Evolutionary conservation across 257 asterid genomes (phyloP).

Genomic region (Leonotis leonurus): DNA sequence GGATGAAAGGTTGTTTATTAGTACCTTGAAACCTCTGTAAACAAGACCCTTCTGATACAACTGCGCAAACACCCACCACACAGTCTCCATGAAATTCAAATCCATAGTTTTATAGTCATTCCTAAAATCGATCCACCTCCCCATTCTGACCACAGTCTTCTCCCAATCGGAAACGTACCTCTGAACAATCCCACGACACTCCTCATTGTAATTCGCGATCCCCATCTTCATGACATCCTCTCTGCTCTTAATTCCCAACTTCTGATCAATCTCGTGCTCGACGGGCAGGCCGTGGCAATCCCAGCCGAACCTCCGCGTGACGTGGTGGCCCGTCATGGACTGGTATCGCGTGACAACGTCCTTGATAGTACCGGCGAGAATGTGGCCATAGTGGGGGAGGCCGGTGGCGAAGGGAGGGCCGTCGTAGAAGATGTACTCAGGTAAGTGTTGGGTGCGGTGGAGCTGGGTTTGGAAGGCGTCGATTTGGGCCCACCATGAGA

Average conservation of each 20-base stretch:
- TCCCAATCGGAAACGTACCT: slow-evolving; percentile 96
- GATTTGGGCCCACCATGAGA: slow-evolving; percentile 58
- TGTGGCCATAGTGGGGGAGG: slow-evolving; percentile 94
- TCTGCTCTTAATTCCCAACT: slow-evolving; percentile 53
- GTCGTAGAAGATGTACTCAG: slow-evolving; percentile 88
- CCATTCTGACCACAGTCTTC: slow-evolving; percentile 81
- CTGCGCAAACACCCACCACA: slow-evolving; percentile 96
- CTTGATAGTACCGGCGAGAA: slow-evolving; percentile 87
- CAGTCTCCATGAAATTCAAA: slow-evolving; percentile 80
- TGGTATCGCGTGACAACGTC: slow-evolving; percentile 92
- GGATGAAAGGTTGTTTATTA: not conserved
- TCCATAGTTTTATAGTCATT: slow-evolving; percentile 97
- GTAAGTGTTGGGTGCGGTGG: slow-evolving; percentile 49
- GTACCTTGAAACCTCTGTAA: slow-evolving; percentile 87
- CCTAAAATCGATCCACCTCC: slow-evolving; percentile 90
- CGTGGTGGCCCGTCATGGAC: slow-evolving; percentile 92
- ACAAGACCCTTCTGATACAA: slow-evolving; percentile 70
- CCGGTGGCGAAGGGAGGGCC: slow-evolving; percentile 99
- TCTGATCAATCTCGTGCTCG: slow-evolving; percentile 80
- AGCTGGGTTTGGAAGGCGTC: slow-evolving; percentile 85
- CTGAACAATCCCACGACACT: slow-evolving; percentile 78
- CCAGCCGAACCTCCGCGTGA: slow-evolving; percentile 94
- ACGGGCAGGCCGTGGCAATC: slow-evolving; percentile 98
- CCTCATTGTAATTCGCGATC: slow-evolving; percentile 74
- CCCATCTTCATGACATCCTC: slow-evolving; percentile 81